Evolutionary conservation across 2,329 filamentous ascomycete genomes (phyloP).

Genomic region (Emericellopsis cladophorae): DNA sequence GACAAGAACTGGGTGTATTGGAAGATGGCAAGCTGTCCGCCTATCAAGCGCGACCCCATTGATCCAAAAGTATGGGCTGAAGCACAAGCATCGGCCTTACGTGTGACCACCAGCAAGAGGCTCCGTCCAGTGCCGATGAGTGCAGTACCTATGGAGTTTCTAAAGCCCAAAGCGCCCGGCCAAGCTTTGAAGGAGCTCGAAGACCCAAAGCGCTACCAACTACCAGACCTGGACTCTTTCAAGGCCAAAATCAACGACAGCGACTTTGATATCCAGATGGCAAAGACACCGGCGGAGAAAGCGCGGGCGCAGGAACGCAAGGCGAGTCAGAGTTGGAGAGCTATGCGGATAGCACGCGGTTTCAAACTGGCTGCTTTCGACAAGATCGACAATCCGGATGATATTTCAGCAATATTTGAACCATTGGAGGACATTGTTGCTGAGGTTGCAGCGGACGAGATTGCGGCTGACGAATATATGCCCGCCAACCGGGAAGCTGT

Average conservation of each 20-base stretch:
- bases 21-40: constrained; percentile 89
- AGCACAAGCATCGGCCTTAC: constrained; percentile 53
- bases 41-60: constrained; percentile 67
- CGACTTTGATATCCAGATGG: constrained; percentile 78
- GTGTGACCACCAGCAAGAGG: constrained; percentile 57
- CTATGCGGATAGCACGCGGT: constrained; percentile 66
- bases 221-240: constrained; percentile 60
- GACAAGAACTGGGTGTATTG: constrained; percentile 99
- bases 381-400: constrained; percentile 73
- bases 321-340: constrained; percentile 82
- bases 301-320: constrained; percentile 53
- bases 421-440: constrained; percentile 28
- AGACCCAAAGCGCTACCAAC: constrained; percentile 46
- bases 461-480: constrained; percentile 18
- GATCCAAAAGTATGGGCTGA: constrained; percentile 55
- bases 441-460: constrained; percentile 18
- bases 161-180: constrained; percentile 50
- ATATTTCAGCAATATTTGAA: constrained; percentile 46
- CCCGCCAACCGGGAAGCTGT: constrained; percentile 42
- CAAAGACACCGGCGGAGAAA: constrained; percentile 43
- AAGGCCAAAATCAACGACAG: constrained; percentile 62
- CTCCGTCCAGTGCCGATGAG: constrained; percentile 57
- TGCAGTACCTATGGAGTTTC: constrained; percentile 64
- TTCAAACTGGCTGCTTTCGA: constrained; percentile 69
- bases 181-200: constrained; percentile 59